Evolutionary conservation across 805 yeast genomes (phyloP).

Genomic region (Ogataea populi-albae): DNA sequence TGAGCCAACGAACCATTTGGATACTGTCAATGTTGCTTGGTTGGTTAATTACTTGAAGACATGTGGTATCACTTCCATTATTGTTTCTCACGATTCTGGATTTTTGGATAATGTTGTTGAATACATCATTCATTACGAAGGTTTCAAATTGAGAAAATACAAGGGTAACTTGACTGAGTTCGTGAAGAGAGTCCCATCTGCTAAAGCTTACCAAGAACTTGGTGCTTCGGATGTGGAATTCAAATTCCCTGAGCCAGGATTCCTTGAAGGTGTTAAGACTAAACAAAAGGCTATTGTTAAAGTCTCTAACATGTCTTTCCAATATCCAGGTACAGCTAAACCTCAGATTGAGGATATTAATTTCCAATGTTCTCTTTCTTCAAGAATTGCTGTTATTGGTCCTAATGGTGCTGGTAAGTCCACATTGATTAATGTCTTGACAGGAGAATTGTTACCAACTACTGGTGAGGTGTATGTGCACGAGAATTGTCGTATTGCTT

Average conservation of each 20-base stretch:
- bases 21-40: slow-evolving; percentile 99
- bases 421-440: slow-evolving; percentile 95
- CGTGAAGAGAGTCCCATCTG: slow-evolving; percentile 98
- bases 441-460: slow-evolving; percentile 99
- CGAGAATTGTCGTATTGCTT: slow-evolving; percentile 99
- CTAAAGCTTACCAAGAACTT: slow-evolving; percentile 97
- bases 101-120: slow-evolving; percentile 96
- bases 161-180: slow-evolving; percentile 99
- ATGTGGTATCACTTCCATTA: slow-evolving; percentile 97
- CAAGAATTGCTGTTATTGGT: slow-evolving; percentile 99
- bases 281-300: slow-evolving; percentile 99
- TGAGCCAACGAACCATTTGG: slow-evolving; percentile 99
- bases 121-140: slow-evolving; percentile 99
- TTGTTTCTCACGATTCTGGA: slow-evolving; percentile 99
- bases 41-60: slow-evolving; percentile 98
- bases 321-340: slow-evolving; percentile 97
- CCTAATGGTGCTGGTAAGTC: slow-evolving; percentile 99
- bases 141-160: slow-evolving; percentile 99
- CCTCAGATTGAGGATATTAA: slow-evolving; percentile 90
- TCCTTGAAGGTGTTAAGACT: slow-evolving; percentile 99
- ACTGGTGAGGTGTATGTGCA: slow-evolving; percentile 98
- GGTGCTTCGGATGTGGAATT: slow-evolving; percentile 98
- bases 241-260: slow-evolving; percentile 99
- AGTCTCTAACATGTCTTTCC: slow-evolving; percentile 97
- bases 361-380: slow-evolving; percentile 99